Base-by-base conservation (phyloP, 2,329 filamentous ascomycete species). In the Epichloe sibirici region DNA sequence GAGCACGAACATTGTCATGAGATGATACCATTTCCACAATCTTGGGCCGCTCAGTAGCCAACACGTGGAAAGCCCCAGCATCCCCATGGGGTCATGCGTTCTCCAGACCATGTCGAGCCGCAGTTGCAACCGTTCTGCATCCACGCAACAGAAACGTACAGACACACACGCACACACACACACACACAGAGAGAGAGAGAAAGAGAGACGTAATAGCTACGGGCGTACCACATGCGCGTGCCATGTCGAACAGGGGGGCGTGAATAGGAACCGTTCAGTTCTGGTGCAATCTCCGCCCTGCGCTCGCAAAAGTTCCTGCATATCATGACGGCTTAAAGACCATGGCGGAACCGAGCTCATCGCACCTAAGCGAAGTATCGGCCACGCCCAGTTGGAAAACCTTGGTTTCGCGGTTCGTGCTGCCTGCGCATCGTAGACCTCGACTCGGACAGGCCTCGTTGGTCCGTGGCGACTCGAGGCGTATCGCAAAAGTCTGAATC, bases 271-370 rank as follows among this genome's bases (percentile, higher is more conserved):
- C 51, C 51, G 47, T 45, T 48, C 25, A 28, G 51, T 47, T 51
- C 23, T 49, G 56, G 15, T 57, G 57, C 52, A 56, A 56, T 49
- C 57, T 53, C 53, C 48, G 55, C 39, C 23, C 48, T 54, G 45
- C 54, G 51, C 44, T 37, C 45, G 55, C 58, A 60, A 60, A 60
- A 58, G 58, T 60, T 58, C 58, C 57, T 53, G 47, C 17, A 45
- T 47, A 44, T 49, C 21, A 31, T 40, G 44, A 11, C 45, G 45
- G 43, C 31, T 40, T 23, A 17, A 37, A 23, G 15, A 44, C 38
- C 17, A 45, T 37, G 39, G 35, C 37, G 40, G 28, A 39, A n/a
- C 37, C 37, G 13, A 39, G 37, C 13, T 15, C 4, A 11, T n/a
- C 7, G 31, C 45, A 47, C 28, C 13, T n/a, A 8, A 5, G n/a